phyloP scores from a whole-genome alignment of 2,329 filamentous ascomycete species.

The Chrysoporthe austroafricana region DNA sequence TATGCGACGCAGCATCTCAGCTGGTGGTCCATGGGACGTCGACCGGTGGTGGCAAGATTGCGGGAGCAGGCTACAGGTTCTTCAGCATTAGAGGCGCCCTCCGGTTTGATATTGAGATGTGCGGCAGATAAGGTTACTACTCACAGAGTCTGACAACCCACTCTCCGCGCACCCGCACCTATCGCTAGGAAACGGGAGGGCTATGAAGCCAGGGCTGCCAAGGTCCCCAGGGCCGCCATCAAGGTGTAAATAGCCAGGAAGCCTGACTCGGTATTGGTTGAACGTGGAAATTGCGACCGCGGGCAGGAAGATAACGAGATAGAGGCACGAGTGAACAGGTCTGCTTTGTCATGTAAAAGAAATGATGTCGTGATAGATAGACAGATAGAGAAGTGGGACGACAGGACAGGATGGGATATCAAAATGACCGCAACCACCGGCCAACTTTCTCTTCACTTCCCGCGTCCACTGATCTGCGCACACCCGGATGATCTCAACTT shows the following conservation, averaged over 20 bases:
- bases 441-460: background rate
- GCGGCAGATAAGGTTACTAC: background rate
- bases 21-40: conserved; percentile 29
- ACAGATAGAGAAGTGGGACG: conserved; percentile 11
- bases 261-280: background rate
- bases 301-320: conserved; percentile 4
- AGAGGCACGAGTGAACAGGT: background rate
- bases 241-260: conserved; percentile 17
- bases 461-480: background rate
- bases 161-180: conserved; percentile 8
- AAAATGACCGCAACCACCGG: conserved; percentile 16
- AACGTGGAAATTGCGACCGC: conserved; percentile 7
- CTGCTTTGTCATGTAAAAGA: background rate
- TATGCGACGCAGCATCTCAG: conserved; percentile 50
- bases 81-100: conserved; percentile 20
- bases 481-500: background rate
- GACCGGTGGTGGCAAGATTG: conserved; percentile 5
- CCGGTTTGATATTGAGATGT: conserved; percentile 4
- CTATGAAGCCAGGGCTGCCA: conserved; percentile 23
- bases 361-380: conserved; percentile 1
- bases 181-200: conserved; percentile 9
- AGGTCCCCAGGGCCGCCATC: conserved; percentile 26
- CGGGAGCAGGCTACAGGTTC: conserved; percentile 15
- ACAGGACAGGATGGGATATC: conserved; percentile 16
- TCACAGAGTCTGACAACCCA: background rate